Evolutionary conservation across 1,284 basidiomycete species (phyloP).

Genomic region (Clitocybe nebularis): DNA sequence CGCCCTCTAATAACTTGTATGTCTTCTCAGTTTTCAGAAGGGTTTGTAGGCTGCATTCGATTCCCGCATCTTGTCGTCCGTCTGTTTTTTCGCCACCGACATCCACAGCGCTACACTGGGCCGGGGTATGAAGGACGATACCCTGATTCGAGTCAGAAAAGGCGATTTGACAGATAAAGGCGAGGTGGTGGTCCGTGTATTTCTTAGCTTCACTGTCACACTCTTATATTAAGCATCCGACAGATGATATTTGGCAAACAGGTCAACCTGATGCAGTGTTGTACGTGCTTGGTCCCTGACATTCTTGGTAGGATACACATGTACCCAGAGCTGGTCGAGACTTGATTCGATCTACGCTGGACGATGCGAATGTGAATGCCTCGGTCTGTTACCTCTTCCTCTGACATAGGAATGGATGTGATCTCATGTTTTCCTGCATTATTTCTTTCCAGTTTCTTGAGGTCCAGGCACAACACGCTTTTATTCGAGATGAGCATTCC

Average conservation of each 20-base stretch:
- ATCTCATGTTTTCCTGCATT: too few relatives aligned
- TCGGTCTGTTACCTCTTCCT: conserved; percentile 47
- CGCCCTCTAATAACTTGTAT: conserved; percentile 1
- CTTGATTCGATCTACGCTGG: conserved; percentile 76
- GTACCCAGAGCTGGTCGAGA: conserved; percentile 83
- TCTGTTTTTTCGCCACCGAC: conserved; percentile 94
- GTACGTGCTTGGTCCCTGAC: too few relatives aligned
- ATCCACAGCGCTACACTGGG: conserved; percentile 83
- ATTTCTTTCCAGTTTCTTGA: conserved; percentile 70
- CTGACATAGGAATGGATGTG: too few relatives aligned
- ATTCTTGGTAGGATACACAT: conserved; percentile 67
- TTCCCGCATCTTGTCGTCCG: conserved; percentile 73
- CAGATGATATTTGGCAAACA: conserved; percentile 95
- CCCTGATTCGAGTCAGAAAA: conserved; percentile 63
- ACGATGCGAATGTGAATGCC: conserved; percentile 68
- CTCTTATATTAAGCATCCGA: conserved; percentile 3
- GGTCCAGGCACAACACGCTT: conserved; percentile 92
- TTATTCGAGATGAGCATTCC: conserved; percentile 85
- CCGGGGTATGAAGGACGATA: conserved; percentile 80
- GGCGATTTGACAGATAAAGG: conserved; percentile 77
- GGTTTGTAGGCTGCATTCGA: conserved; percentile 90
- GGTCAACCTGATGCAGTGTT: too few relatives aligned
- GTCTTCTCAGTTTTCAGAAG: conserved; percentile 6
- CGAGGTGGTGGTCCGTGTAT: conserved; percentile 69
- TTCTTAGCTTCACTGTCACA: too few relatives aligned